Evolutionary conservation across 1,139 yeast genomes (phyloP), one percentile per base, ranked within the genome.

Genomic region (Candida tunisiensis): DNA sequence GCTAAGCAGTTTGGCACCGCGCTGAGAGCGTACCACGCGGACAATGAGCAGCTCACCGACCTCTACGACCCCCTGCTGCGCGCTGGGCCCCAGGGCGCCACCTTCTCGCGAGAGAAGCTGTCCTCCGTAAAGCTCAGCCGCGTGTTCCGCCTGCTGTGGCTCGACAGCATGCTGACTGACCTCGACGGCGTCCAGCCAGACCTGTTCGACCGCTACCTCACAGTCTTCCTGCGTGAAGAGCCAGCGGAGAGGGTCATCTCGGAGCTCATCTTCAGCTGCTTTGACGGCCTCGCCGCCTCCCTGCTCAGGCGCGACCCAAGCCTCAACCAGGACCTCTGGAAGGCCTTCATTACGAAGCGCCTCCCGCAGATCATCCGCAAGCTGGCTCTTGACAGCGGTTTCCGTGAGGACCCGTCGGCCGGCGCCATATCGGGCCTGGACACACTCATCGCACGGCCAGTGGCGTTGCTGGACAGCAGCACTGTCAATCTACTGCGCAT

Each of bases 281-380:
- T 55, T 31, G 60, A 54, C 31, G 47, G 54, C 16, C 39, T 47
- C 9, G 50, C 54, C 7, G 41, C 36, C 4, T 34, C 54, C 3
- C 37, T 43, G 18, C 36, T 39, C 30, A 15, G 27, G 16, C 27
- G n/a, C n/a, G n/a, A n/a, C n/a, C n/a, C n/a, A n/a, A n/a, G n/a
- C n/a, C n/a, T n/a, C n/a, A n/a, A n/a, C n/a, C n/a, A n/a, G n/a
- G n/a, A n/a, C n/a, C n/a, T n/a, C n/a, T n/a, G n/a, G n/a, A n/a
- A n/a, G n/a, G n/a, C n/a, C n/a, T n/a, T n/a, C n/a, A n/a, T n/a
- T n/a, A n/a, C n/a, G n/a, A n/a, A n/a, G n/a, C n/a, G n/a, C n/a
- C n/a, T n/a, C n/a, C n/a, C n/a, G n/a, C n/a, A n/a, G n/a, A n/a
- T n/a, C n/a, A n/a, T n/a, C n/a, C n/a, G n/a, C n/a, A n/a, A n/a